phyloP scores from a whole-genome alignment of 2,329 filamentous ascomycete genomes.

The Didymella sp. region DNA sequence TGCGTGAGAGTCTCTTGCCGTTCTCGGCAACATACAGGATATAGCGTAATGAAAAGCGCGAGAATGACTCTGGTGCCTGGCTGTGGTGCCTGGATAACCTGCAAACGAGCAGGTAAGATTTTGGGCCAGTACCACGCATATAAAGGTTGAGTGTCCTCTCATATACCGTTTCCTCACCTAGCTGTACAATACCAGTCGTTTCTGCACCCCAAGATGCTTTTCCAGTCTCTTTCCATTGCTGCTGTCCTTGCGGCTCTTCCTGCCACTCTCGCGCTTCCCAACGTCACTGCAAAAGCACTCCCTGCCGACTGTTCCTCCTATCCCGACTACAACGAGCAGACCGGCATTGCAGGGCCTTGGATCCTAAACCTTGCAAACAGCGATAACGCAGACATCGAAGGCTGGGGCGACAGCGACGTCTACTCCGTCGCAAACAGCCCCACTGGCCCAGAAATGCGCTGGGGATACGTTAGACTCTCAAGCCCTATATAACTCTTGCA shows the following conservation, averaged over 20 bases:
- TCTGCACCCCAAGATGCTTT: neutral
- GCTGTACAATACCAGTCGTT: neutral
- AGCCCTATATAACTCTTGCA: neutral
- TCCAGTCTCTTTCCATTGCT: neutral
- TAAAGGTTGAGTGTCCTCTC: neutral
- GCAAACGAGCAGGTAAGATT: neutral
- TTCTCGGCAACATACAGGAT: neutral
- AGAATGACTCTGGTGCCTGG: neutral
- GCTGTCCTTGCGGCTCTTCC: neutral
- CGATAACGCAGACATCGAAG: slow-evolving; percentile 25
- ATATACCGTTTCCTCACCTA: neutral
- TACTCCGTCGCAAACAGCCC: neutral
- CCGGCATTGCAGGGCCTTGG: slow-evolving; percentile 23
- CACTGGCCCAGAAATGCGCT: neutral
- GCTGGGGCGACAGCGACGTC: neutral
- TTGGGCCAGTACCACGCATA: neutral
- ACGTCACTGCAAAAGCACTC: neutral
- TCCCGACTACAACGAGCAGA: slow-evolving; percentile 26
- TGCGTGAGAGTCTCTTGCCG: neutral
- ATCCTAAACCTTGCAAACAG: slow-evolving; percentile 18
- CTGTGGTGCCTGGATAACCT: neutral
- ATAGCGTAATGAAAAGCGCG: neutral
- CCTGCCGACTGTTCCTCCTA: slow-evolving; percentile 17
- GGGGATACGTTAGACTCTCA: neutral
- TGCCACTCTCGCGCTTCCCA: neutral